Evolutionary conservation across 257 asterid species (phyloP).

Genomic region (Striga asiatica): DNA sequence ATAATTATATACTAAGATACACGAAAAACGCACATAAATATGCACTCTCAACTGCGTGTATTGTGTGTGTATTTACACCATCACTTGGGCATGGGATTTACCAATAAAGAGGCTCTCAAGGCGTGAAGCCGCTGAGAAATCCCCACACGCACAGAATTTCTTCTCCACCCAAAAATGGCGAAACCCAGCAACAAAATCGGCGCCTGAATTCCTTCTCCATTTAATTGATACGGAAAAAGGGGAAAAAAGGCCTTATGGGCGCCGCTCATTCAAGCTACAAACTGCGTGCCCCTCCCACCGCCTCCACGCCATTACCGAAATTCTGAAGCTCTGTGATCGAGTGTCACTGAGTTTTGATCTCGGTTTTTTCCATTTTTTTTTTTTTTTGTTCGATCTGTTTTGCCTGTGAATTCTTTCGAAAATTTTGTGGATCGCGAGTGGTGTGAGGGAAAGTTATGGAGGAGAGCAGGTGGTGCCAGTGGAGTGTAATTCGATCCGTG

Average conservation of each 20-base stretch:
- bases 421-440: constrained; percentile 22
- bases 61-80: constrained; percentile 3
- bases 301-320: neutral
- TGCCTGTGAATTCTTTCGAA: neutral
- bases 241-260: constrained; percentile 19
- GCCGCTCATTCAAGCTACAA: constrained; percentile 18
- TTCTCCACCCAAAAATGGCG: neutral
- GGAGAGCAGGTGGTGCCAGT: constrained; percentile 33
- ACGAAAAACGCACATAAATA: neutral
- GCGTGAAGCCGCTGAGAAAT: constrained; percentile 21
- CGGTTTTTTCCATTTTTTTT: constrained; percentile 11
- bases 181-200: constrained; percentile 9
- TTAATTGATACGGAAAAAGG: neutral
- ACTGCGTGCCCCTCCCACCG: constrained; percentile 6
- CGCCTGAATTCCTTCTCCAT: neutral
- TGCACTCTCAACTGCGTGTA: constrained; percentile 4
- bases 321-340: neutral
- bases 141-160: constrained; percentile 9
- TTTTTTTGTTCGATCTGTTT: constrained; percentile 6
- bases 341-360: neutral
- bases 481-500: constrained; percentile 62
- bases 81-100: constrained; percentile 7
- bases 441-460: constrained; percentile 33
- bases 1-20: neutral
- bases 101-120: constrained; percentile 16